These are phyloP conservation scores for Colletotrichum paranaense DNA, from an alignment of 2,329 filamentous ascomycete species.

Conservation along the genomic window DNA sequence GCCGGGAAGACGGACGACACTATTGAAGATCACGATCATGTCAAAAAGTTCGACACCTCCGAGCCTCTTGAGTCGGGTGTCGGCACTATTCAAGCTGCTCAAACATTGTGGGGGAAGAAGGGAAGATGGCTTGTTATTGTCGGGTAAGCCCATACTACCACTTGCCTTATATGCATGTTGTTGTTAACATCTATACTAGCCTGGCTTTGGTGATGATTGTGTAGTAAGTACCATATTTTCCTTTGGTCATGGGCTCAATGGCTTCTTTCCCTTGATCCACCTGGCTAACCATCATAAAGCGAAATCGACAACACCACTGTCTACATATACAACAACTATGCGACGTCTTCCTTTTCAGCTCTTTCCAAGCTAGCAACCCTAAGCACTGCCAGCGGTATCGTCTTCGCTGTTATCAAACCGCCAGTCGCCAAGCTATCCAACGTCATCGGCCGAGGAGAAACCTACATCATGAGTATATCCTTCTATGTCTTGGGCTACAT, in stretches of 20 bases:
- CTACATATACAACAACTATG: slow-evolving; percentile 25
- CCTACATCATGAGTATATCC: slow-evolving; percentile 18
- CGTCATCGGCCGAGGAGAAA: slow-evolving; percentile 21
- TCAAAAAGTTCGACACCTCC: neutral
- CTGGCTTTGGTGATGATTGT: slow-evolving; percentile 23
- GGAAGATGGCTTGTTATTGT: slow-evolving; percentile 23
- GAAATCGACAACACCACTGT: slow-evolving; percentile 24
- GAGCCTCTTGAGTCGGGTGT: slow-evolving; percentile 5
- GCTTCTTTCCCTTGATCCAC: neutral
- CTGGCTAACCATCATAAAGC: neutral
- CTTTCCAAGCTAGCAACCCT: slow-evolving; percentile 21
- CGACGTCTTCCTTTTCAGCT: slow-evolving; percentile 19
- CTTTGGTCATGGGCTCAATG: no score
- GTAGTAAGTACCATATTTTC: neutral
- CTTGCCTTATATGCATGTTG: neutral
- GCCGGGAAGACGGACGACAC: neutral
- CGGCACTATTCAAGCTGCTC: slow-evolving; percentile 10
- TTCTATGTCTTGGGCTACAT: slow-evolving; percentile 19
- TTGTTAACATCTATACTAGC: neutral
- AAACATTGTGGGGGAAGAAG: slow-evolving; percentile 13
- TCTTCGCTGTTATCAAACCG: slow-evolving; percentile 19
- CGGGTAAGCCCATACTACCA: neutral
- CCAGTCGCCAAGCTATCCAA: slow-evolving; percentile 26
- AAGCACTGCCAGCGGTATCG: slow-evolving; percentile 7
- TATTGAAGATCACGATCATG: neutral